Conservation (phyloP, 2,329 filamentous ascomycete genomes). For the Parastagonospora avenae region DNA sequence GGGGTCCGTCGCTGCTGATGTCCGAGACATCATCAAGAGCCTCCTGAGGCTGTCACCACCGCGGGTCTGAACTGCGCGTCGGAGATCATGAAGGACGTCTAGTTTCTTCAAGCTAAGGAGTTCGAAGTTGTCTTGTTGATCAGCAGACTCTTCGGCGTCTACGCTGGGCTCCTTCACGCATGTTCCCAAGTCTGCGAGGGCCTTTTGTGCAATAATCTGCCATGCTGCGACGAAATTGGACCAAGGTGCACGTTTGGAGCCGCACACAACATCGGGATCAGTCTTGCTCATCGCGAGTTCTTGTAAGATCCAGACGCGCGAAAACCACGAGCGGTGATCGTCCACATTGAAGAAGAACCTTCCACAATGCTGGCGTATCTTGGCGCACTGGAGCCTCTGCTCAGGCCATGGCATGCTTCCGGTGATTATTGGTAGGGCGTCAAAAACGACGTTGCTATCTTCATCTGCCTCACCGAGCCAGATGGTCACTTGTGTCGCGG, state of each 20-base stretch:
- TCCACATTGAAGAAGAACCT: not conserved
- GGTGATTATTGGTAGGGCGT: not conserved
- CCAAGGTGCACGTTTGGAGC: slow-evolving; percentile 2
- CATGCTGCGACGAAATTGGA: slow-evolving; percentile 2
- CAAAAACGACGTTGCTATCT: not conserved
- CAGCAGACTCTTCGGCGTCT: not conserved
- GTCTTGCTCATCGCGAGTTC: slow-evolving; percentile 1
- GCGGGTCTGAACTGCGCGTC: not conserved
- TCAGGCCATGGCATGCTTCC: not conserved
- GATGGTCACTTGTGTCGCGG: slow-evolving; percentile 12
- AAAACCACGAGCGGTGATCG: slow-evolving; percentile 2
- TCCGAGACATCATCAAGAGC: not conserved
- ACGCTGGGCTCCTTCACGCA: not conserved
- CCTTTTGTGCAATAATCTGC: not conserved
- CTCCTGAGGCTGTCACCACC: not conserved
- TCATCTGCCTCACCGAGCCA: slow-evolving; percentile 13
- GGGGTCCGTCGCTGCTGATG: slow-evolving; percentile 1
- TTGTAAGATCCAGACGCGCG: slow-evolving; percentile 6
- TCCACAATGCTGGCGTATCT: not conserved
- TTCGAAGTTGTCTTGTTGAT: not conserved
- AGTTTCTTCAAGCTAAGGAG: not conserved
- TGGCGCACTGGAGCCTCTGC: too few species aligned
- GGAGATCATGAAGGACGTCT: not conserved
- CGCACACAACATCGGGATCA: slow-evolving; percentile 3
- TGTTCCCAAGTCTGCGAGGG: not conserved